phyloP scores from a whole-genome alignment of 371 early-diverging fungal genomes.

The Syncephalastrum racemosum region DNA sequence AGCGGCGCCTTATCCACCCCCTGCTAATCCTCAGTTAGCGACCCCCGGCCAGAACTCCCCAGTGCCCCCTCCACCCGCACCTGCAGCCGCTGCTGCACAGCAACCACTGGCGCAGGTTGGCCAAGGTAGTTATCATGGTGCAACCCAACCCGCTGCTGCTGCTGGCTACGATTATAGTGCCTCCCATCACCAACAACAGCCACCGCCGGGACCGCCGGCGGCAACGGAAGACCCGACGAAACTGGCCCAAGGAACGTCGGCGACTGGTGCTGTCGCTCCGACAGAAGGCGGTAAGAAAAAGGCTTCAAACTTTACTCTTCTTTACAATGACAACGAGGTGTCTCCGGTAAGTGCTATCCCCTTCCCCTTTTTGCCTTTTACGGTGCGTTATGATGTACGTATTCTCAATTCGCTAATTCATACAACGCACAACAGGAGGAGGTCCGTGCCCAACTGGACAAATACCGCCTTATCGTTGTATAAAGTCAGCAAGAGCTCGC shows the following conservation, averaged over 20 bases:
- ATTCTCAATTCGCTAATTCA: no score
- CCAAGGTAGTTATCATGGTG: conserved; percentile 1
- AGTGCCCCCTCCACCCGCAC: conserved; percentile 8
- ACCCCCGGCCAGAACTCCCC: neutral
- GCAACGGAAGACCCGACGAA: neutral
- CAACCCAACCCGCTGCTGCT: conserved; percentile 7
- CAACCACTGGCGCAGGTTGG: conserved; percentile 8
- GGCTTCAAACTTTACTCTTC: conserved; percentile 35
- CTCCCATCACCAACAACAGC: conserved; percentile 5
- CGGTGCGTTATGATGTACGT: no score
- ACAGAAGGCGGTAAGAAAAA: conserved; percentile 33
- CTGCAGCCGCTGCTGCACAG: conserved; percentile 1
- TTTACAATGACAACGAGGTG: conserved; percentile 38
- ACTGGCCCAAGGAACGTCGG: neutral
- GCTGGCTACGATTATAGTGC: conserved; percentile 13
- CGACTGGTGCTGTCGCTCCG: conserved; percentile 8
- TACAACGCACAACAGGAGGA: conserved; percentile 15
- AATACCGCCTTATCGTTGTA: conserved; percentile 14
- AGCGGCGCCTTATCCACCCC: neutral
- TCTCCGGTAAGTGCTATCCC: conserved; percentile 34
- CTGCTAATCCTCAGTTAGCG: conserved; percentile 5
- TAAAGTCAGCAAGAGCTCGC: conserved; percentile 1
- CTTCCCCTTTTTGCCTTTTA: neutral
- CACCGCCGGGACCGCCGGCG: neutral
- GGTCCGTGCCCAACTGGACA: conserved; percentile 18